Evolutionary conservation across 805 yeast species (phyloP), one percentile per base, ranked within the genome.

Genomic region (Ogataea parapolymorpha): DNA sequence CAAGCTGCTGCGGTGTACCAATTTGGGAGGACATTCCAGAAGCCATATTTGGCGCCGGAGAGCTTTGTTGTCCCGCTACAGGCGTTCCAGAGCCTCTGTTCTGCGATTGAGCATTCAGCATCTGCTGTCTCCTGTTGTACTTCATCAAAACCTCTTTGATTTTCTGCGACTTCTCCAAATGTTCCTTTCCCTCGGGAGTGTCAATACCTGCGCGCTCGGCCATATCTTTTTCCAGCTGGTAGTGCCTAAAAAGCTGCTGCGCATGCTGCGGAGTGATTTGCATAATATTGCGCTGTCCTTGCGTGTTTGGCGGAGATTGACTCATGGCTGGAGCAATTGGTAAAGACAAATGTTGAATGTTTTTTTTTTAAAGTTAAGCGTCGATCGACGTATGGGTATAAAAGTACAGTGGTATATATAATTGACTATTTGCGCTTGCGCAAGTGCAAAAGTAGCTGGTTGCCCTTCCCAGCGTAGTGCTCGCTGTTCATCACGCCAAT

Each of bases 141-240:
- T 74, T 75, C 37, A 80, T 65, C 54, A 83, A 67, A 25, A 82
- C 68, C 32, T 75, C 75, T 56, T 78, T 81, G 48, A 83, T 78
- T 40, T 73, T 74, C 32, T 82, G 79, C 3, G 87, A 88, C 46
- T 75, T 77, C 45, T 69, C 70, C 50, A 77, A 62, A 51, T 82
- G 82, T 46, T 78, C 80, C 50, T 76, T 75, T 14, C 87, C 88
- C 43, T 70, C 77, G 0, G 75, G 79, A 0, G 81, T 72, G 18
- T 73, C 76, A 25, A 70, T 69, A 3, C 87, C 86, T 0, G 81
- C 73, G 13, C 72, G 73, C 51, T 75, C 77, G 1, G 88, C 89
- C 50, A 75, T 74, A 16, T 76, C 77, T 24, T 79, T 71, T 50
- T 80, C 84, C 24, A 70, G 65, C 37, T 74, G 75, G 48, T 79